These are phyloP conservation scores for Sanghuangporus sanghuang DNA, from an alignment of 1,284 basidiomycete genomes.

Conservation along the genomic window DNA sequence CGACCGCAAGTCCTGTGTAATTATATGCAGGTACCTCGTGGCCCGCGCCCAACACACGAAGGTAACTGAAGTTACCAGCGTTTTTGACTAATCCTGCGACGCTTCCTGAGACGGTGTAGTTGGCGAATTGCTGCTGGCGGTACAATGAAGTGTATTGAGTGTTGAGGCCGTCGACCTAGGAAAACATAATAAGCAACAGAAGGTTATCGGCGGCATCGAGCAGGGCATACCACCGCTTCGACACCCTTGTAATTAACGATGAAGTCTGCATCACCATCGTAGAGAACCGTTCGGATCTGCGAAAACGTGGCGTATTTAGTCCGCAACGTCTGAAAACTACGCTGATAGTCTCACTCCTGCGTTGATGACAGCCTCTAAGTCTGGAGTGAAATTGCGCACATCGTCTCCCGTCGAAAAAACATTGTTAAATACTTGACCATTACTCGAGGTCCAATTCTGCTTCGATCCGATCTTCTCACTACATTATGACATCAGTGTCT, in stretches of 20 bases:
- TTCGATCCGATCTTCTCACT: constrained; percentile 44
- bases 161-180: constrained; percentile 37
- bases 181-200: constrained; percentile 4
- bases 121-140: constrained; percentile 36
- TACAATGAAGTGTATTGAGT: constrained; percentile 36
- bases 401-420: constrained; percentile 58
- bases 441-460: constrained; percentile 41
- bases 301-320: background rate
- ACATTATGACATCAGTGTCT: background rate
- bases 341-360: constrained; percentile 39
- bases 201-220: constrained; percentile 20
- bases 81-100: constrained; percentile 51
- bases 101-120: constrained; percentile 47
- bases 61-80: constrained; percentile 55
- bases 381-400: constrained; percentile 53
- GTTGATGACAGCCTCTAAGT: constrained; percentile 54
- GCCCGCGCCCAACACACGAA: constrained; percentile 49
- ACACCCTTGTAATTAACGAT: constrained; percentile 57
- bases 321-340: background rate
- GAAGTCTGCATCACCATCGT: constrained; percentile 37
- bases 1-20: constrained; percentile 19
- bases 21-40: constrained; percentile 46
- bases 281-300: constrained; percentile 14
- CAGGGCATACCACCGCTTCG: constrained; percentile 49
- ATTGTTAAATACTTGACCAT: constrained; percentile 43